These are phyloP conservation scores for Alopecurus myosuroides DNA, from an alignment of 176 grass and related monocot genomes.

Conservation along the genomic window DNA sequence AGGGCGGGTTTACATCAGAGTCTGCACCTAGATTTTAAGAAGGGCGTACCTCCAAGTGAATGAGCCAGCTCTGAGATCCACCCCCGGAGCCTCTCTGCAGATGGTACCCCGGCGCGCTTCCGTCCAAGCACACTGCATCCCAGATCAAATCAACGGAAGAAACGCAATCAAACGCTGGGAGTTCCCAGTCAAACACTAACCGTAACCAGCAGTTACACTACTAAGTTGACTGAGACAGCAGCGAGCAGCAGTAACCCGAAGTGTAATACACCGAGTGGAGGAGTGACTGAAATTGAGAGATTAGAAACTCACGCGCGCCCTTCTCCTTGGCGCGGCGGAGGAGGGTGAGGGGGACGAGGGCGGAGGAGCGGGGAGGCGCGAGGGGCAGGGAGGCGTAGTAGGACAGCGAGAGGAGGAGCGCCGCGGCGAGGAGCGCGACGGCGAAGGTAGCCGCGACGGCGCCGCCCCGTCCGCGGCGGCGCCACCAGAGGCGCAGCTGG, in stretches of 20 bases:
- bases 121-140: slow-evolving; percentile 66
- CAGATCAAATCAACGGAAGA: background rate
- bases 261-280: background rate
- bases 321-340: slow-evolving; percentile 51
- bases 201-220: background rate
- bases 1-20: too few relatives aligned
- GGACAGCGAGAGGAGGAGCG: slow-evolving; percentile 41
- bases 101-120: slow-evolving; percentile 64
- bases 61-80: slow-evolving; percentile 48
- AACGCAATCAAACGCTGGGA: background rate
- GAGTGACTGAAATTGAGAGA: too few relatives aligned
- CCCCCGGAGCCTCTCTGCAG: slow-evolving; percentile 47
- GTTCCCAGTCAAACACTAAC: background rate
- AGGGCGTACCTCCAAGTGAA: slow-evolving; percentile 60
- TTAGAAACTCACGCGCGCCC: slow-evolving; percentile 52
- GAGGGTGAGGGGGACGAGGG: slow-evolving; percentile 68
- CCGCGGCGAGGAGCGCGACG: slow-evolving; percentile 39
- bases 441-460: slow-evolving; percentile 39
- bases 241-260: background rate
- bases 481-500: slow-evolving; percentile 54
- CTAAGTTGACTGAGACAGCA: background rate
- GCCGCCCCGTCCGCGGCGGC: slow-evolving; percentile 36
- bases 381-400: slow-evolving; percentile 20
- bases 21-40: background rate
- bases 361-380: slow-evolving; percentile 8